These are phyloP conservation scores for Hyaloraphidium curvatum DNA, from an alignment of 192 early-diverging fungal genomes.

Conservation along the genomic window DNA sequence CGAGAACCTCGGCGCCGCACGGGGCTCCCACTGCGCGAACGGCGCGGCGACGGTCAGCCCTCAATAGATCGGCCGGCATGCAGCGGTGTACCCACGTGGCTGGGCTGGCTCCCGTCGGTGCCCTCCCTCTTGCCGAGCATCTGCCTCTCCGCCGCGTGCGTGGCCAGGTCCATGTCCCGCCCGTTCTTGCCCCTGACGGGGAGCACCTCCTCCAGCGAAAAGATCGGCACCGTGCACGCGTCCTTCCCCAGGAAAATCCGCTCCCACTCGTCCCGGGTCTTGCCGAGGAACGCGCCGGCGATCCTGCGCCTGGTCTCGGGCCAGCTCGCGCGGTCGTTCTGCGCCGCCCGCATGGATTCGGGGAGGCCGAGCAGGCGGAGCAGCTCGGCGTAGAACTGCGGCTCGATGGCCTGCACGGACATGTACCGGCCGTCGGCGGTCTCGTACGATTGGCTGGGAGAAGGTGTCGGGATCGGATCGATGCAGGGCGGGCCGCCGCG, in stretches of 20 bases:
- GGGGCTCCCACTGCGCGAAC: not conserved
- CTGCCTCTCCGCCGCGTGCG: not conserved
- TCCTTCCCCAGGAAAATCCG: slow-evolving; percentile 34
- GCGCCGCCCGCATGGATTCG: not conserved
- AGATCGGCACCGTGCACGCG: slow-evolving; percentile 44
- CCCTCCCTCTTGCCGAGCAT: not conserved
- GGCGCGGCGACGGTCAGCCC: not conserved
- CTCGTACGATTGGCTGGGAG: too few species aligned
- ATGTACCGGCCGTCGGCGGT: slow-evolving; percentile 34
- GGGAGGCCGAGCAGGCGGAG: slow-evolving; percentile 13
- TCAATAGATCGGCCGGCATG: not conserved
- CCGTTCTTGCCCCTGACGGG: not conserved
- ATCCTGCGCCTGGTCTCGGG: not conserved
- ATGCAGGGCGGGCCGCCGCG: too few species aligned
- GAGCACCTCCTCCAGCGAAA: slow-evolving; percentile 17
- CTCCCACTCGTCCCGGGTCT: slow-evolving; percentile 42
- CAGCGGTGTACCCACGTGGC: not conserved
- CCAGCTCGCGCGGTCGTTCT: not conserved
- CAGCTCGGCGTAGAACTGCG: slow-evolving; percentile 36
- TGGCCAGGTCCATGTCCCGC: not conserved
- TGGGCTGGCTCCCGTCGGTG: not conserved
- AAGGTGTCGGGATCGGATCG: too few species aligned
- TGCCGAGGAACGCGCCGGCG: slow-evolving; percentile 21
- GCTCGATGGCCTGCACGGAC: slow-evolving; percentile 42
- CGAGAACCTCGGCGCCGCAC: not conserved